Evolutionary conservation across 169 alveolate genomes (phyloP).

Genomic region (Plasmodium ovale): DNA sequence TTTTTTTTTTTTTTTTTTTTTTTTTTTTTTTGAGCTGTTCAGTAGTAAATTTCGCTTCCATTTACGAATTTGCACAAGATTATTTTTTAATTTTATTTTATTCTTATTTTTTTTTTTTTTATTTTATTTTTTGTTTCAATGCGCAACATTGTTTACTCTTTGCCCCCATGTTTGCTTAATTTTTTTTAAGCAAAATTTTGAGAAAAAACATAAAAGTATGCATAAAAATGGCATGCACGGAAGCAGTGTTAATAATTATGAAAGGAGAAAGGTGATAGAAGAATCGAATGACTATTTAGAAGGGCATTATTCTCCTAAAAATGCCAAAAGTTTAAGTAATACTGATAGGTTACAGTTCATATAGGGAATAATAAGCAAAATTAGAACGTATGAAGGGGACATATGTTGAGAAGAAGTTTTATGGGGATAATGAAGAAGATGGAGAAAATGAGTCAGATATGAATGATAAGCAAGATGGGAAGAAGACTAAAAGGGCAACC

Average conservation of each 20-base stretch:
- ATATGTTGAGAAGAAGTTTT: neutral
- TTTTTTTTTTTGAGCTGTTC: neutral
- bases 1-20: neutral
- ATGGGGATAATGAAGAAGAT: neutral
- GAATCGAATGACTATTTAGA: constrained; percentile 16
- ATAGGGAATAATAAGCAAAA: no score
- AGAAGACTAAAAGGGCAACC: neutral
- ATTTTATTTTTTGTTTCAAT: neutral
- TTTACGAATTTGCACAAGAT: neutral
- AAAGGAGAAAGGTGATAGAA: constrained; percentile 7
- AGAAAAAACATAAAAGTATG: constrained; percentile 12
- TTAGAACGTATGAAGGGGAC: neutral
- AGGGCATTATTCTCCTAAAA: neutral
- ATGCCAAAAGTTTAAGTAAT: no score
- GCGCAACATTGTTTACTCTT: neutral
- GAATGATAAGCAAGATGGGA: neutral
- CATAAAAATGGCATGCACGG: constrained; percentile 3
- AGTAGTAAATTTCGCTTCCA: neutral
- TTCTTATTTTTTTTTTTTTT: neutral
- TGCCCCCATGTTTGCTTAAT: neutral
- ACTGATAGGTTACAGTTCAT: no score
- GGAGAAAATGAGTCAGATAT: neutral
- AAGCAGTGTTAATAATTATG: neutral
- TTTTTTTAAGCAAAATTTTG: neutral
- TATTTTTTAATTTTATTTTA: neutral